Evolutionary conservation across 768 basidiomycete species (phyloP).

Genomic region (Russula brevipes): DNA sequence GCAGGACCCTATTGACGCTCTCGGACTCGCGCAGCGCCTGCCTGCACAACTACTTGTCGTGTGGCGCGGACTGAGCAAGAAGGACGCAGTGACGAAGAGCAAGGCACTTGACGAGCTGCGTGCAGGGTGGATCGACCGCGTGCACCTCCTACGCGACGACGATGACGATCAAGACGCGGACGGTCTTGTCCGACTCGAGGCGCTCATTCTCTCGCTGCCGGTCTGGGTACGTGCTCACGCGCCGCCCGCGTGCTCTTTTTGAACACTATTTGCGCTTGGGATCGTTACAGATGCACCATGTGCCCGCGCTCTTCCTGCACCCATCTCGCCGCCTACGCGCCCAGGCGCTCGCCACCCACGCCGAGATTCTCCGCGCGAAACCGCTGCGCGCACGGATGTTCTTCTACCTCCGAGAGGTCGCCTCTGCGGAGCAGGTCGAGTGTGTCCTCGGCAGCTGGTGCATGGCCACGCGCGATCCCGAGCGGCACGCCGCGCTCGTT

Average conservation of each 20-base stretch:
- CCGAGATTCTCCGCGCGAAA: slow-evolving; percentile 56
- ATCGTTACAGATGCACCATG: slow-evolving; percentile 66
- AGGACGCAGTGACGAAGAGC: slow-evolving; percentile 78
- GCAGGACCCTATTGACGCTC: slow-evolving; percentile 83
- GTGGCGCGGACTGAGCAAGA: slow-evolving; percentile 78
- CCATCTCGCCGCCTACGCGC: slow-evolving; percentile 70
- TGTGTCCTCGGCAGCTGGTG: slow-evolving; percentile 68
- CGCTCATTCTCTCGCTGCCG: slow-evolving; percentile 61
- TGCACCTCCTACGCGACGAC: slow-evolving; percentile 24
- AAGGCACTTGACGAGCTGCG: slow-evolving; percentile 84
- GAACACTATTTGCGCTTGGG: background rate
- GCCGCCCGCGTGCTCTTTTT: background rate
- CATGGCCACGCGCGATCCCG: slow-evolving; percentile 65
- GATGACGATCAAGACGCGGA: slow-evolving; percentile 34
- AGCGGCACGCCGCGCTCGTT: slow-evolving; percentile 49
- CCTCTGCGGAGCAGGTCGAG: slow-evolving; percentile 47
- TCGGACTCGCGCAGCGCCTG: slow-evolving; percentile 66
- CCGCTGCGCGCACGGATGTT: slow-evolving; percentile 45
- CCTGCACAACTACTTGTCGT: slow-evolving; percentile 82
- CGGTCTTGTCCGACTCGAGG: slow-evolving; percentile 36
- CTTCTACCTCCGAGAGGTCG: slow-evolving; percentile 45
- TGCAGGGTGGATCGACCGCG: slow-evolving; percentile 57
- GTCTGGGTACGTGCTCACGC: slow-evolving; percentile 72
- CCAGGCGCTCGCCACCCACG: slow-evolving; percentile 56
- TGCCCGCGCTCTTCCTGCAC: slow-evolving; percentile 76